Evolutionary conservation across 495 filamentous ascomycete species (phyloP), one percentile per base, ranked within the genome.

Genomic region (Daldinia concentrica): DNA sequence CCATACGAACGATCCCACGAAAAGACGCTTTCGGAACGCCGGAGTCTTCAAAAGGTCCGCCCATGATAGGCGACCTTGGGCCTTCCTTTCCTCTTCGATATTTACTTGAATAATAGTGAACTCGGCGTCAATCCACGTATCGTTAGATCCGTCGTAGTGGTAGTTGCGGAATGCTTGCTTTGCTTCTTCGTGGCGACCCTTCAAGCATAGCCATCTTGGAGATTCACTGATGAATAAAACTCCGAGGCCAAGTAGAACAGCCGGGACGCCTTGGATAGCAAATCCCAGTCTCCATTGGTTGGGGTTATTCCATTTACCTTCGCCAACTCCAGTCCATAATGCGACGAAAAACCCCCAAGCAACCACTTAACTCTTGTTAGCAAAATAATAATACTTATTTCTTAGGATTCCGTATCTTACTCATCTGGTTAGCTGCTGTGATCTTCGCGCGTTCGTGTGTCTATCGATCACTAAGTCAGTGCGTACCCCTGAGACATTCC

Each of bases 211-310:
- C 86, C 86, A 90, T 52, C 87, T 77, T 12, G 87, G 87, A 0
- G 84, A 86, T 71, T 89, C 87, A 9, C 80, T 79, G 12, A 89
- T 79, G 68, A 86, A 86, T 69, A 81, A 82, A 30, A 86, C 76
- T 11, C 86, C 85, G 7, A 77, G 64, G 6, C 76, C 78, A 24
- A 90, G 78, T n/a, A 85, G 66, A 4, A 88, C 48, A 6, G 83
- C 80, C 6, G 86, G 87, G 1, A 84, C 73, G 34, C 79, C 80
- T 66, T 88, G 86, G 26, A 88, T 82, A 15, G 84, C 83, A 22
- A 90, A 81, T 0, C 86, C 87, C 37, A 89, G 83, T 36, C 87
- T 78, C 87, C 87, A 87, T 70, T 84, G 77, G 51, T 78, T 77
- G 34, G 73, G 32, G 50, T 79, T 79, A 15, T 75, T 58, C 78